Conservation (phyloP, 495 filamentous ascomycete genomes). For the Venustampulla echinocandica region DNA sequence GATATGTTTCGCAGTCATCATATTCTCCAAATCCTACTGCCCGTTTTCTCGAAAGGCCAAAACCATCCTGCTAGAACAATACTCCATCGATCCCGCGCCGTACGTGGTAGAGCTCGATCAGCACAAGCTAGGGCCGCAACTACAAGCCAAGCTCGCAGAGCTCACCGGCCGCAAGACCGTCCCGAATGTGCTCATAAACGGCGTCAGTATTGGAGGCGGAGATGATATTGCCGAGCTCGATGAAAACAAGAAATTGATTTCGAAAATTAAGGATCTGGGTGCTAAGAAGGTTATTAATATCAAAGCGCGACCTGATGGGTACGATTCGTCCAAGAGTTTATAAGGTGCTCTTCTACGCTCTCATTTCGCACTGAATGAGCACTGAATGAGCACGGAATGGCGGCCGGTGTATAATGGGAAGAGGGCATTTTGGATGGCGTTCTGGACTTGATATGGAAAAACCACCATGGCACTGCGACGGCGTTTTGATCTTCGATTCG, state of each 20-base stretch:
- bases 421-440: too few relatives aligned
- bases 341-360: too few relatives aligned
- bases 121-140: conserved; percentile 58
- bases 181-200: conserved; percentile 83
- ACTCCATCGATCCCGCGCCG: conserved; percentile 71
- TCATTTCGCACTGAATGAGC: too few relatives aligned
- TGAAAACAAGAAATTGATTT: conserved; percentile 54
- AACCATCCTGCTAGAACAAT: conserved; percentile 67
- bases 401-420: too few relatives aligned
- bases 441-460: too few relatives aligned
- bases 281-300: conserved; percentile 54
- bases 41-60: conserved; percentile 79
- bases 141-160: conserved; percentile 61
- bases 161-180: conserved; percentile 79
- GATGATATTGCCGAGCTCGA: conserved; percentile 77
- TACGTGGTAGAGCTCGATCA: conserved; percentile 87
- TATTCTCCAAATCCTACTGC: conserved; percentile 94
- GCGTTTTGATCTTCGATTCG: too few relatives aligned
- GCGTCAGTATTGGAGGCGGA: conserved; percentile 81
- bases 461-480: too few relatives aligned
- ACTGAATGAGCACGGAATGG: too few relatives aligned
- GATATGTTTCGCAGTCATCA: conserved; percentile 76
- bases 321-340: too few relatives aligned
- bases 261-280: conserved; percentile 63
- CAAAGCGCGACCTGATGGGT: too few relatives aligned